Base-by-base conservation (phyloP, 805 yeast genomes). In the Candida ovalis region DNA sequence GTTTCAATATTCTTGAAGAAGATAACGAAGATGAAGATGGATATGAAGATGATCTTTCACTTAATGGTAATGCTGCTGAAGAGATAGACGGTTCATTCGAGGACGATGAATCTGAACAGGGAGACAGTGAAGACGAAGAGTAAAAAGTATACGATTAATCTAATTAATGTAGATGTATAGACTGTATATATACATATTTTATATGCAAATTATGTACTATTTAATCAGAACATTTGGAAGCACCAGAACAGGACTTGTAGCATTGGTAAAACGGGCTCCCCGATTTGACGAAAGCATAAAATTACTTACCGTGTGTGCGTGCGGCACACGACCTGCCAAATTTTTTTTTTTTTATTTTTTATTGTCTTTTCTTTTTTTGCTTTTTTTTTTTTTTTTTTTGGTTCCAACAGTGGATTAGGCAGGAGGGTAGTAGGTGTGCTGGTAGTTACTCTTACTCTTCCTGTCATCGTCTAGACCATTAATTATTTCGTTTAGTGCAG, bases 11-110 rank as follows among this genome's bases (percentile, higher is more conserved):
- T 17, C 9, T 19, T 13, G 41, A 24, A 10, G 28, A 39, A 8
- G 27, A 42, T 33, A 19, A 42, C 30, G 44, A 42, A 7, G 44
- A 42, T 9, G 44, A 33, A 33, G 65, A 56, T 12, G 66, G 35
- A 15, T 30, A 50, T 9, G 66, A 56, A 9, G 61, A 56, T 36
- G 58, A 56, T 8, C 60, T 50, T 15, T 62, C 57, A 6, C 60
- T 33, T 64, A 57, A 44, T 5, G 51, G 48, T 12, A 53, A 32
- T 21, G 39, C 18, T 18, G 44, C 23, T n/a, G 46, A 36, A n/a
- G 42, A 37, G 17, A 23, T n/a, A 17, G 38, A 35, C 22, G 22
- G 22, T 18, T 17, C 38, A 17, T 35, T 7, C 17, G 38, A 35
- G 17, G 22, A 35, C 7, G 38, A 35, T 5, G 38, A 4, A 13